phyloP scores from a whole-genome alignment of 2,329 filamentous ascomycete species.

The Rutstroemia sp. region DNA sequence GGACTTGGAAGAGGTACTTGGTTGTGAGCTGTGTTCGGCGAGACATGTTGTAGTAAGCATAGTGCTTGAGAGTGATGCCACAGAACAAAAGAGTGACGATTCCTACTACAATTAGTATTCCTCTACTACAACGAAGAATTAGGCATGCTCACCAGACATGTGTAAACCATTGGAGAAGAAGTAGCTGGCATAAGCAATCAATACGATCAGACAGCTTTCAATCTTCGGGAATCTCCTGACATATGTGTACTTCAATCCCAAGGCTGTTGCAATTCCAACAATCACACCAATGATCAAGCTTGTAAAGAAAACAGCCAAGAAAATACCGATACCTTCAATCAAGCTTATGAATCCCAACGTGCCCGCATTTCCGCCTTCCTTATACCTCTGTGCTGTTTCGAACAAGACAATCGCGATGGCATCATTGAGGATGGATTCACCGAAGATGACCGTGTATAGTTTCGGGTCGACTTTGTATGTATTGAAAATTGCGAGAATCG shows the following conservation, averaged over 20 bases:
- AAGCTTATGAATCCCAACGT: constrained; percentile 73
- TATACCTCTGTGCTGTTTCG: constrained; percentile 93
- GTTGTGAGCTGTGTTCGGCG: constrained; percentile 93
- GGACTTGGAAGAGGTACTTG: constrained; percentile 93
- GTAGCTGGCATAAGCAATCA: constrained; percentile 94
- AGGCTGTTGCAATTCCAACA: constrained; percentile 78
- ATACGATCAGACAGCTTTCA: constrained; percentile 86
- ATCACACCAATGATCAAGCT: constrained; percentile 83
- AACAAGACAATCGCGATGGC: constrained; percentile 98
- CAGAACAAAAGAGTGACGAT: constrained; percentile 97
- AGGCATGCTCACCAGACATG: constrained; percentile 72
- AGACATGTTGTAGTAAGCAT: constrained; percentile 99
- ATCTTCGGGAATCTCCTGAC: constrained; percentile 91
- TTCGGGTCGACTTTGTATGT: constrained; percentile 99
- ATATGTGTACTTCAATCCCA: constrained; percentile 90
- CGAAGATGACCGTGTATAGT: constrained; percentile 97
- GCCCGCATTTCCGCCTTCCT: constrained; percentile 59
- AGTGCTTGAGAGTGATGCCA: constrained; percentile 96
- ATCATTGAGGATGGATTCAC: constrained; percentile 96
- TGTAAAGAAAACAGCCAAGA: constrained; percentile 93
- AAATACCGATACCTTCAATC: constrained; percentile 87
- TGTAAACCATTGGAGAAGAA: constrained; percentile 95
- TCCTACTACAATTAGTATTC: constrained; percentile 8
- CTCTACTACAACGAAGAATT: neutral
- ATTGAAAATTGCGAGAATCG: constrained; percentile 97